Base-by-base conservation (phyloP, 2,329 filamentous ascomycete genomes). In the Cercospora janseana region DNA sequence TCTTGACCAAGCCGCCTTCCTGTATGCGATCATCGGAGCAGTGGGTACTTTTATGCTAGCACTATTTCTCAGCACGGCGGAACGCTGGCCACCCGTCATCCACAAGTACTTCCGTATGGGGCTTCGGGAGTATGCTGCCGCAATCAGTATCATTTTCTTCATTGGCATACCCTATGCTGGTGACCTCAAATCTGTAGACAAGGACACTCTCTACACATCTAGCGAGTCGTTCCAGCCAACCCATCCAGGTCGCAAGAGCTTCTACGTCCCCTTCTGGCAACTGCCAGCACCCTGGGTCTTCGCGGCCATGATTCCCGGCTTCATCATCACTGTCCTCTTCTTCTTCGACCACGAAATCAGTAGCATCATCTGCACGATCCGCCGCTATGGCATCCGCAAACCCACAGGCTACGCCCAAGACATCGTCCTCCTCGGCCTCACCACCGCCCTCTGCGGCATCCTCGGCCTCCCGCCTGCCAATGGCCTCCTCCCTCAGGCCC, bases 311-410 rank as follows among this genome's bases (percentile, higher is more conserved):
- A 74, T 85, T 2, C 81, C 82, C 0, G 82, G 80, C 0, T 66
- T 78, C 27, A 84, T 86, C 55, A 81, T 85, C 50, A 85, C 81
- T 0, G 72, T 81, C 0, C 74, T 85, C n/a, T 86, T 85, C 70
- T 85, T 82, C 69, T 85, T 85, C 62, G 82, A 86, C 54, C 82
- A 85, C 59, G 83, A 86, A 63, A 82, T 85, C 46, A 84, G 80
- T 62, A 83, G 79, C 45, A 85, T 86, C 48, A 85, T 85, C 54
- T 85, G 81, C 60, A 85, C 82, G 0, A 75, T 80, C 34, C 71
- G 79, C 31, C 73, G 80, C 3, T 85, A 84, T 61, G 80, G 80
- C 6, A 79, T 76, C 2, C 71, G 71, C 48, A 85, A 85, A 58
- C 80, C 80, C 0, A 78, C 79, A 0, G 82, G 81, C 0, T 85